A percentile compares a stretch with the other conserved stretches of the same genome.
These are phyloP conservation scores for Trichoderma atroviride DNA, from an alignment of 2,329 filamentous ascomycete genomes.

Conservation along the genomic window DNA sequence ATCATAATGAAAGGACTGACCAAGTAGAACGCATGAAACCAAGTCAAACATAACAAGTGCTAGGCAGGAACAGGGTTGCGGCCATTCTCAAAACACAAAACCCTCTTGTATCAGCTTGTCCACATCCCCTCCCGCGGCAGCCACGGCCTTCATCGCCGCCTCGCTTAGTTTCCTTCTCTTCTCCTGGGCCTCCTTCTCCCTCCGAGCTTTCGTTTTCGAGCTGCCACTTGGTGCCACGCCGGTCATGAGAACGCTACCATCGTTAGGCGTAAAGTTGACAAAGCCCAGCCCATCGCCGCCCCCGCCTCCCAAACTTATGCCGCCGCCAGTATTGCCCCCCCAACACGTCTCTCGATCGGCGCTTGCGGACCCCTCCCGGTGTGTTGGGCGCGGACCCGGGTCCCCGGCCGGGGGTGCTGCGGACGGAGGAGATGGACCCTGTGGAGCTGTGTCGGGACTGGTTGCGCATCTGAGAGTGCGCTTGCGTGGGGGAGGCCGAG, in stretches of 20 bases:
- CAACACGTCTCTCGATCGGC: conserved; percentile 43
- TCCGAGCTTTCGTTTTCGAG: conserved; percentile 89
- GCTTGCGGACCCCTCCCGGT: conserved; percentile 45
- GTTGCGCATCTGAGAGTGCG: conserved; percentile 31
- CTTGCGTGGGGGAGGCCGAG: conserved; percentile 47
- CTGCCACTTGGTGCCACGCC: conserved; percentile 91
- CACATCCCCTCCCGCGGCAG: conserved; percentile 71
- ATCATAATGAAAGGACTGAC: neutral
- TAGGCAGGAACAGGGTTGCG: neutral
- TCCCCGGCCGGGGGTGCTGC: conserved; percentile 42
- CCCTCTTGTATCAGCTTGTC: conserved; percentile 55
- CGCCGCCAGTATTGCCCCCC: conserved; percentile 26
- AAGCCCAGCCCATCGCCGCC: conserved; percentile 58
- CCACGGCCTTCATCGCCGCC: conserved; percentile 68
- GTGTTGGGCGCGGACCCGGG: conserved; percentile 44
- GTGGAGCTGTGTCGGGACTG: conserved; percentile 46
- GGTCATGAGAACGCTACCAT: conserved; percentile 77
- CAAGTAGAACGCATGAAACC: neutral
- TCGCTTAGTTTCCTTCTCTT: conserved; percentile 69
- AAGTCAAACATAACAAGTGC: neutral
- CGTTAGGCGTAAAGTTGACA: conserved; percentile 85
- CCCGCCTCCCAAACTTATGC: conserved; percentile 34
- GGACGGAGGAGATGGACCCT: conserved; percentile 41
- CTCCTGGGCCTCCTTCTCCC: conserved; percentile 86
- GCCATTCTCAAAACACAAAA: conserved; percentile 44